A percentile compares a stretch with the other conserved stretches of the same genome.
These are phyloP conservation scores for Metarhizium humberi DNA, from an alignment of 2,329 filamentous ascomycete species.

Conservation along the genomic window DNA sequence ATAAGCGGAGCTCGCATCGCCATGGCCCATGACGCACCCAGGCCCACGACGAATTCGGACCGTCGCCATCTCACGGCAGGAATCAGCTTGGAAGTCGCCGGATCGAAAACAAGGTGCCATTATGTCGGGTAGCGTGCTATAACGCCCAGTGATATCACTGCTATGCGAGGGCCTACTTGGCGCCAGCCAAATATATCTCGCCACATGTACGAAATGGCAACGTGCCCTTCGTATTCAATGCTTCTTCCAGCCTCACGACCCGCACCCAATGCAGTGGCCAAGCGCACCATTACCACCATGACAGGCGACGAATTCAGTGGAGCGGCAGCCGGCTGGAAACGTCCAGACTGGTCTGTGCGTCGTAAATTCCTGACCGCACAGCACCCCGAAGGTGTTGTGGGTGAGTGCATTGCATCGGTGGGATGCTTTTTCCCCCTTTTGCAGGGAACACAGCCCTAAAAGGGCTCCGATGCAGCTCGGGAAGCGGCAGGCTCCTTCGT, in stretches of 20 bases:
- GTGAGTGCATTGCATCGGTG: no score
- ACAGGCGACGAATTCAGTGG: neutral
- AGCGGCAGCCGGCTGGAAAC: neutral
- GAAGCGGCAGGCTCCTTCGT: neutral
- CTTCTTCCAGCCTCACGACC: neutral
- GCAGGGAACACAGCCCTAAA: neutral
- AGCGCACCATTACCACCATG: no score
- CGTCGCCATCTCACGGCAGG: neutral
- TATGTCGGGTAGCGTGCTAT: neutral
- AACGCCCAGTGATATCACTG: neutral
- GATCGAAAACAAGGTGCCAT: no score
- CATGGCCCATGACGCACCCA: neutral
- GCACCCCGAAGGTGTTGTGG: neutral
- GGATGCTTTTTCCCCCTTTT: no score
- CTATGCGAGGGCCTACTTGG: neutral
- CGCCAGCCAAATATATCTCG: neutral
- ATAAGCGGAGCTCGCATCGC: neutral
- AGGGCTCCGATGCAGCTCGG: neutral
- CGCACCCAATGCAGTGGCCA: neutral
- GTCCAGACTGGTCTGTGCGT: neutral
- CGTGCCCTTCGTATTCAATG: neutral
- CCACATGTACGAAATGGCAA: neutral
- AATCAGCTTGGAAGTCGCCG: no score
- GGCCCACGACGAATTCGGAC: neutral
- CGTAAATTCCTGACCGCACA: neutral